A percentile compares a stretch with the other conserved stretches of the same genome.
Conservation (phyloP, 306 rosid genomes). For the Sesbania bispinosa region DNA sequence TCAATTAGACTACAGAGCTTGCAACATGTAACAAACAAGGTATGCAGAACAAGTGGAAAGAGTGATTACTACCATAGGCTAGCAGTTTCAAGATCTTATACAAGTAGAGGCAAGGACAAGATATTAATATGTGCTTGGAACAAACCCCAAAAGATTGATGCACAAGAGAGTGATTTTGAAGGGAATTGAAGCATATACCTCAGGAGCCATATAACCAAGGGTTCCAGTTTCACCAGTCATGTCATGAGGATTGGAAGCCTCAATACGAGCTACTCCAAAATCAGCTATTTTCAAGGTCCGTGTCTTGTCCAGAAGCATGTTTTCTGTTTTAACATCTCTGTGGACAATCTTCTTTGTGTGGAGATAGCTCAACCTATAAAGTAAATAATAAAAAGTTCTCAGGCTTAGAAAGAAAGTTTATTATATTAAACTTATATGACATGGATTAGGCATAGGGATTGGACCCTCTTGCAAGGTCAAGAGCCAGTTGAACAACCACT, state of each 20-base stretch:
- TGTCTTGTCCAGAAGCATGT: conserved; percentile 96
- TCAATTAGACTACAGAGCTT: not conserved
- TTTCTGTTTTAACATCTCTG: conserved; percentile 98
- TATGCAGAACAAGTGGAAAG: not conserved
- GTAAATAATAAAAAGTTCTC: not conserved
- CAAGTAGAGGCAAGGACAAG: not conserved
- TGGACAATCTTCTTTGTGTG: conserved; percentile 88
- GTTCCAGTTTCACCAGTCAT: conserved; percentile 99
- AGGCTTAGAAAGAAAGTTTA: conserved; percentile 27
- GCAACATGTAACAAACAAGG: not conserved
- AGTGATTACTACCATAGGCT: not conserved
- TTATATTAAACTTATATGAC: conserved; percentile 11
- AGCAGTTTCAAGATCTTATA: not conserved
- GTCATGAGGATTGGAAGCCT: conserved; percentile 98
- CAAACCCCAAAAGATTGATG: not conserved
- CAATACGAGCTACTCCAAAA: conserved; percentile 98
- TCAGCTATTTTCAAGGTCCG: conserved; percentile 90
- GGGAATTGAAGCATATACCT: conserved; percentile 53
- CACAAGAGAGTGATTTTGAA: not conserved
- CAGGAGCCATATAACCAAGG: conserved; percentile 97
- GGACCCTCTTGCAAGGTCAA: conserved; percentile 98
- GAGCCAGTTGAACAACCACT: conserved; percentile 95
- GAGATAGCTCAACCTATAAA: conserved; percentile 86
- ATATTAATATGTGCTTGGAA: not conserved
- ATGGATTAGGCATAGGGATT: conserved; percentile 41